Percentiles rank a stretch among this genome's conserved stretches.
phyloP scores from a whole-genome alignment of 2,329 filamentous ascomycete species.

The Chrysosporium queenslandicum region DNA sequence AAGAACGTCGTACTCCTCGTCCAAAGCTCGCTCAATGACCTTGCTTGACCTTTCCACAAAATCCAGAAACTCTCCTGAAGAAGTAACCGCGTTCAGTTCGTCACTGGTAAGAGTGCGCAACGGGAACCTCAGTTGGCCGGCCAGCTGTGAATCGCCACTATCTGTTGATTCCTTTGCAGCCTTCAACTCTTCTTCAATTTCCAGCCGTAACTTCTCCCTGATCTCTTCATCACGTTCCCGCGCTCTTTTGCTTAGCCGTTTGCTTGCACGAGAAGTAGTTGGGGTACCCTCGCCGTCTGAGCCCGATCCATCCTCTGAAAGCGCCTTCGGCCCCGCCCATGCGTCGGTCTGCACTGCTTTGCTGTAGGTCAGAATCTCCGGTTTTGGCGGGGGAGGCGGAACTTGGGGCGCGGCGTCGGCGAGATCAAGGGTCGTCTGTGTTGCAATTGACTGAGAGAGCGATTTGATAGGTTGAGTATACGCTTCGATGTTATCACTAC shows the following conservation, averaged over 20 bases:
- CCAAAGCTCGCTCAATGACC: constrained; percentile 88
- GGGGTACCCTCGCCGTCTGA: constrained; percentile 52
- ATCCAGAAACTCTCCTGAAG: constrained; percentile 85
- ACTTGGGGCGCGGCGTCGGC: constrained; percentile 70
- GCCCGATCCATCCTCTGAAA: constrained; percentile 47
- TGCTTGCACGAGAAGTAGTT: constrained; percentile 48
- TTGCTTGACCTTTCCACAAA: constrained; percentile 95
- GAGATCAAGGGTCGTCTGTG: constrained; percentile 60
- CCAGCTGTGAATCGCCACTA: constrained; percentile 33
- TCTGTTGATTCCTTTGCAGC: constrained; percentile 47
- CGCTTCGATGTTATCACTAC: constrained; percentile 51
- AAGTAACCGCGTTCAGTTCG: constrained; percentile 80
- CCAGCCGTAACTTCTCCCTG: constrained; percentile 68
- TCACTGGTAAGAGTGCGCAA: constrained; percentile 69
- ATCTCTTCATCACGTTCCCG: constrained; percentile 82
- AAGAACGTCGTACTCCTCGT: constrained; percentile 92
- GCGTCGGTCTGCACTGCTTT: constrained; percentile 88
- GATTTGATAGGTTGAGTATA: constrained; percentile 33
- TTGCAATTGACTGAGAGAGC: constrained; percentile 40
- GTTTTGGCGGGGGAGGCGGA: constrained; percentile 38
- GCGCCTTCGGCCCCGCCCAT: constrained; percentile 49
- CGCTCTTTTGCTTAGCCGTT: constrained; percentile 67
- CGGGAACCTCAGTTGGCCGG: constrained; percentile 54
- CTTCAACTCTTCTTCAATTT: constrained; percentile 86
- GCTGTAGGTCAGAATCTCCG: constrained; percentile 88